Evolutionary conservation across 2,329 filamentous ascomycete species (phyloP).

Genomic region (Beauveria asiatica): DNA sequence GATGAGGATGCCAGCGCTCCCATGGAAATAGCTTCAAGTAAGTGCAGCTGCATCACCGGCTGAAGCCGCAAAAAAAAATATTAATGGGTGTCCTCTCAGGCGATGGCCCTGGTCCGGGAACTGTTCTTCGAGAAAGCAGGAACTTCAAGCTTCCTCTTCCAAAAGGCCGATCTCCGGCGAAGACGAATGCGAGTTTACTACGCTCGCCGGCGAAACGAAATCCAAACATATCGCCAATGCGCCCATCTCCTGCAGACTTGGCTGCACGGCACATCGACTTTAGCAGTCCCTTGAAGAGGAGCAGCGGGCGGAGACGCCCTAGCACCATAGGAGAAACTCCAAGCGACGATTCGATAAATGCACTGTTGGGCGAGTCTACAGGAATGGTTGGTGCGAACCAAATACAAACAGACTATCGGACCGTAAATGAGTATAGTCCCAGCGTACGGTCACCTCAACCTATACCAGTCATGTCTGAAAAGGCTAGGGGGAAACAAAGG

Average conservation of each 20-base stretch:
- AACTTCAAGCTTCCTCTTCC: constrained; percentile 28
- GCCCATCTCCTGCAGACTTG: constrained; percentile 27
- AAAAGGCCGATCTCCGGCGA: constrained; percentile 50
- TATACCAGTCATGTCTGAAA: constrained; percentile 10
- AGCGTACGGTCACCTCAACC: not conserved
- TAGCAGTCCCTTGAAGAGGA: constrained; percentile 28
- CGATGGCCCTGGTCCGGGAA: constrained; percentile 44
- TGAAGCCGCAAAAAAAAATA: not conserved
- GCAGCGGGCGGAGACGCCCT: constrained; percentile 7
- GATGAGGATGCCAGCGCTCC: constrained; percentile 32
- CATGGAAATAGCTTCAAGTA: constrained; percentile 46
- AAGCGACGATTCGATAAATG: constrained; percentile 17
- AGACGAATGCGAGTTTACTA: constrained; percentile 46
- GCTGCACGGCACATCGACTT: constrained; percentile 47
- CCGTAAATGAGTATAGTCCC: constrained; percentile 1
- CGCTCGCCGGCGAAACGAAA: constrained; percentile 49
- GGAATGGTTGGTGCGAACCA: constrained; percentile 30
- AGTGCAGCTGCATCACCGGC: constrained; percentile 16
- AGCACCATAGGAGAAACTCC: constrained; percentile 18
- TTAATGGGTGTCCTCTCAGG: constrained; percentile 28
- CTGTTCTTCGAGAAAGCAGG: constrained; percentile 41
- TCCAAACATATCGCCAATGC: constrained; percentile 44
- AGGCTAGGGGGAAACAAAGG: constrained; percentile 14
- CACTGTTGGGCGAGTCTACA: constrained; percentile 26
- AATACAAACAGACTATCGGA: constrained; percentile 16